phyloP scores from a whole-genome alignment of 495 filamentous ascomycete species.

The Neurospora cerealis region DNA sequence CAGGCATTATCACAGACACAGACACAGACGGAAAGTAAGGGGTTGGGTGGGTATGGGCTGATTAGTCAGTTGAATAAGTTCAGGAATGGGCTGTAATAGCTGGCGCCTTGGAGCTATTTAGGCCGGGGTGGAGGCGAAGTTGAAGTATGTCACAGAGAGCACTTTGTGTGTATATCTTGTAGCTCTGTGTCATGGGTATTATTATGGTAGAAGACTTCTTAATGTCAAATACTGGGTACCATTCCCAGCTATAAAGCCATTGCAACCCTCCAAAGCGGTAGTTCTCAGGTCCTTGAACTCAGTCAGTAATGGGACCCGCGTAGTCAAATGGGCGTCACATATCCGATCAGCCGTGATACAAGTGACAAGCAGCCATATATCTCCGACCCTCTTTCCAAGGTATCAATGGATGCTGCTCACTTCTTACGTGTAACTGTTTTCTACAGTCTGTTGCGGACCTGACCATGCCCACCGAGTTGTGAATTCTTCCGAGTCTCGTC shows the following conservation, averaged over 20 bases:
- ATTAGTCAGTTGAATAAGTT: slow-evolving; percentile 73
- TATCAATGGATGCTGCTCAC: not conserved
- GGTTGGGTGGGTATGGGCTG: slow-evolving; percentile 57
- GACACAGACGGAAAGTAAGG: slow-evolving; percentile 19
- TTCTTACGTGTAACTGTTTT: not conserved
- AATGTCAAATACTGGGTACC: not conserved
- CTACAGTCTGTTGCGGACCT: not conserved
- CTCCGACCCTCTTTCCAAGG: not conserved
- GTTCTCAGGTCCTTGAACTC: not conserved
- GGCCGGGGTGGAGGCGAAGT: not conserved
- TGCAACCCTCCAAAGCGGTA: not conserved
- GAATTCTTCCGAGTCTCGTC: not conserved
- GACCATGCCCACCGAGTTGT: not conserved
- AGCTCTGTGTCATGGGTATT: not conserved
- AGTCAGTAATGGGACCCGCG: not conserved
- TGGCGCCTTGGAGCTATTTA: not conserved
- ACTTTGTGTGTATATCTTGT: not conserved
- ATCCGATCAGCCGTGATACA: not conserved
- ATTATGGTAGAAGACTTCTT: not conserved
- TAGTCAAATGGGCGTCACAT: not conserved
- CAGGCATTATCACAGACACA: slow-evolving; percentile 6
- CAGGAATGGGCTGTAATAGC: slow-evolving; percentile 56
- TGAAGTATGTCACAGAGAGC: not conserved
- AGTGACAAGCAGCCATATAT: not conserved
- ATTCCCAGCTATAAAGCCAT: not conserved